A percentile compares a stretch with the other conserved stretches of the same genome.
Conservation (phyloP, 805 yeast species). For the Pichia deserticola region DNA sequence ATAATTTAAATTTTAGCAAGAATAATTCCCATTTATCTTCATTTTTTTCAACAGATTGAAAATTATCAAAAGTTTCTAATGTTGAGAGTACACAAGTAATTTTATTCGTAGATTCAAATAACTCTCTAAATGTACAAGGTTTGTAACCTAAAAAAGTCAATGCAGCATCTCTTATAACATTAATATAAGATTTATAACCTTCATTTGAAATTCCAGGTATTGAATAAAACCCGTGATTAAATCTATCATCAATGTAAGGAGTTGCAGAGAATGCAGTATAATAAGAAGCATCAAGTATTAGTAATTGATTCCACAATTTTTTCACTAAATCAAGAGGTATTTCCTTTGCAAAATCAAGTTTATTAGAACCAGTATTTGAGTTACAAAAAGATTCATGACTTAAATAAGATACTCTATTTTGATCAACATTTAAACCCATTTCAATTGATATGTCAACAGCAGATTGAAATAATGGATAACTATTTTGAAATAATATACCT, state of each 20-base stretch:
- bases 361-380: neutral
- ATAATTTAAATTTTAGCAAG: constrained; percentile 4
- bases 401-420: constrained; percentile 3
- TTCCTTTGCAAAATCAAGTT: constrained; percentile 3
- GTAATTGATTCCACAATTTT: constrained; percentile 15
- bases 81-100: neutral
- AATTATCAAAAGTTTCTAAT: constrained; percentile 1
- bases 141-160: neutral
- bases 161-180: neutral
- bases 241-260: constrained; percentile 11
- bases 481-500: constrained; percentile 8
- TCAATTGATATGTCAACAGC: constrained; percentile 5
- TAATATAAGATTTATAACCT: neutral
- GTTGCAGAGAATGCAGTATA: constrained; percentile 5
- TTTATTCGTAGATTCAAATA: neutral
- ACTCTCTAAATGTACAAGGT: neutral
- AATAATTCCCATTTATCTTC: constrained; percentile 4
- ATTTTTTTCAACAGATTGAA: neutral
- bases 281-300: constrained; percentile 11
- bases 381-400: neutral
- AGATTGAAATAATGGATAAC: constrained; percentile 10
- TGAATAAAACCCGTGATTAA: constrained; percentile 7
- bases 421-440: constrained; percentile 10
- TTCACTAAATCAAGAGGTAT: constrained; percentile 5
- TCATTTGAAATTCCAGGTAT: neutral